Evolutionary conservation across 345 rosid species (phyloP).

Genomic region (Raphanus sativus): DNA sequence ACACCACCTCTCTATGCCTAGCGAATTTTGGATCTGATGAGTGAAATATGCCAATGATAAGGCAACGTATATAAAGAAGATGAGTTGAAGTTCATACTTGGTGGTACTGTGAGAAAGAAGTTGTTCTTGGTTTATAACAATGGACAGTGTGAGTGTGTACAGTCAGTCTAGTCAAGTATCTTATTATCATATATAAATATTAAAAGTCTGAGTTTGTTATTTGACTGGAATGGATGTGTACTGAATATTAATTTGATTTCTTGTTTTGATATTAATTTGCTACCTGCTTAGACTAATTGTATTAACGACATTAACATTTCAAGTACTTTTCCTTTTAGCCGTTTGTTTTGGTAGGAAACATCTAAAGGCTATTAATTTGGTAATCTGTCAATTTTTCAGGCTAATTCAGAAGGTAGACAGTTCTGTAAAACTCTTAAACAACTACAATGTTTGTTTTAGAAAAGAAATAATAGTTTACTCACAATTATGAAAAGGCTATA

Average conservation of each 20-base stretch:
- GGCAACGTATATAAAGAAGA: neutral
- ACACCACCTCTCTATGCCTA: neutral
- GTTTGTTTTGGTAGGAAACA: neutral
- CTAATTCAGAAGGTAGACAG: neutral
- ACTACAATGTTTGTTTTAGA: neutral
- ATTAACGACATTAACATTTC: neutral
- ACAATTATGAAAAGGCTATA: neutral
- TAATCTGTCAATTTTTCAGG: neutral
- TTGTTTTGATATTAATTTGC: neutral
- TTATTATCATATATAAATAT: neutral
- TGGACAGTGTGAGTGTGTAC: neutral
- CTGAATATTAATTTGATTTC: neutral
- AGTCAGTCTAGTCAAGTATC: neutral
- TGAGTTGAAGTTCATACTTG: neutral
- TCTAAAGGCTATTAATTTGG: neutral
- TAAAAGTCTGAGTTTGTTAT: neutral
- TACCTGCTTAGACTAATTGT: neutral
- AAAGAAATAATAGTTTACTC: neutral
- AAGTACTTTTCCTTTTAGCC: neutral
- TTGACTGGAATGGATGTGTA: neutral
- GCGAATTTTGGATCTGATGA: neutral
- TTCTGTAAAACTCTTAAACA: neutral
- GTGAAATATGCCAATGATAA: neutral
- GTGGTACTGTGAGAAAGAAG: no score
- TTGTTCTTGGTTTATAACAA: neutral